Evolutionary conservation across 768 basidiomycete genomes (phyloP).

Genomic region (Serendipita sp.): DNA sequence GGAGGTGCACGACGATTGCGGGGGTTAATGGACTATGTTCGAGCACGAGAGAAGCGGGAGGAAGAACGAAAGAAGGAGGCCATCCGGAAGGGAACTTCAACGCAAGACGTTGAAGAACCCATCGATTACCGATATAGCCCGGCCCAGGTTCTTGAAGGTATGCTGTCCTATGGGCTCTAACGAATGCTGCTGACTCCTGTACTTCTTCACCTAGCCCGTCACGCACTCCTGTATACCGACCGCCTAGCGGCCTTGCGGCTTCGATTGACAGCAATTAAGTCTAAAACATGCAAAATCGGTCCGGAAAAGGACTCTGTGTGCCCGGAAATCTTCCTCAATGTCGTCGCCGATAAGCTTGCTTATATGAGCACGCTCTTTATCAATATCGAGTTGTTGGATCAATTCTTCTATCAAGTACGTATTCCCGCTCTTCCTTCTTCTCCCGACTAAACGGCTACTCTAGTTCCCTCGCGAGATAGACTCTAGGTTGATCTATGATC

Average conservation of each 20-base stretch:
- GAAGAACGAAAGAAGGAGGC: slow-evolving; percentile 38
- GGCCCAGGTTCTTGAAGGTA: slow-evolving; percentile 84
- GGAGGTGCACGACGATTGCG: slow-evolving; percentile 73
- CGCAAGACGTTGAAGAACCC: slow-evolving; percentile 23
- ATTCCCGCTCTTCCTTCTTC: background rate
- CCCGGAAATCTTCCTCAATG: slow-evolving; percentile 91
- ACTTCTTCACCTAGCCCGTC: slow-evolving; percentile 52
- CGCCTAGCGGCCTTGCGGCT: slow-evolving; percentile 71
- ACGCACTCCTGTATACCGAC: slow-evolving; percentile 79
- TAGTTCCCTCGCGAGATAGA: slow-evolving; percentile 98
- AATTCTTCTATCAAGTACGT: slow-evolving; percentile 92
- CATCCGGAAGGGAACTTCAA: slow-evolving; percentile 19
- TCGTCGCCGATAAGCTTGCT: slow-evolving; percentile 92
- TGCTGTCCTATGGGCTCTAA: slow-evolving; percentile 16
- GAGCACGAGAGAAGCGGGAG: slow-evolving; percentile 61
- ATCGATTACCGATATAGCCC: slow-evolving; percentile 75
- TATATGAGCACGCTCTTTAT: slow-evolving; percentile 97
- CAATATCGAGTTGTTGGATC: slow-evolving; percentile 93
- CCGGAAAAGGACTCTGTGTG: slow-evolving; percentile 83
- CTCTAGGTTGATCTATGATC: slow-evolving; percentile 77
- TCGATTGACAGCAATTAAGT: slow-evolving; percentile 71
- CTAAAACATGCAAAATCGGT: slow-evolving; percentile 74
- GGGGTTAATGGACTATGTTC: slow-evolving; percentile 66
- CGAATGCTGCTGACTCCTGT: too few species aligned
- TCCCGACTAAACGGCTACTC: background rate